Base-by-base conservation (phyloP, 768 basidiomycete species). In the Cubamyces lactineus region DNA sequence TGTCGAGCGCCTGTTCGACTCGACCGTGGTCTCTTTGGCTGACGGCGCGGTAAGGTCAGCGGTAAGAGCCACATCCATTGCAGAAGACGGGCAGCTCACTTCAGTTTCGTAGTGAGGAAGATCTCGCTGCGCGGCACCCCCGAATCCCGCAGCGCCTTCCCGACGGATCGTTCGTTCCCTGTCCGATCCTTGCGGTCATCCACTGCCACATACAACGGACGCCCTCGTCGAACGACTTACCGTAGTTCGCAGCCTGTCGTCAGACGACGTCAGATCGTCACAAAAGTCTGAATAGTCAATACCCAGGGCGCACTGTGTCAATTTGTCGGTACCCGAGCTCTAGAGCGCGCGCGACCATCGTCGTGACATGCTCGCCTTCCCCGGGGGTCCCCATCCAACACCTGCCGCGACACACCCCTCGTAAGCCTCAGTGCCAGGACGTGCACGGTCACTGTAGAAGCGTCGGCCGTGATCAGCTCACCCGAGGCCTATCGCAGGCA, bases 71-170 rank as follows among this genome's bases (percentile, higher is more conserved):
- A 21, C 16, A 21, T 12, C 26, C 26, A 13, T 1, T 16, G 15
- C n/a, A 2, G 30, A 42, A 39, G 28, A 13, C 30, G 24, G 11
- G 5, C 30, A 1, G 54, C 66, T 47, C 13, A 79, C 78, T 72
- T 69, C 34, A 84, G 71, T 64, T 85, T 85, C 17, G 84, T 84
- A 6, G 81, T 82, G 12, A 85, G 65, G 68, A 78, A 84, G 41
- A 84, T 72, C 30, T 81, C 75, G 23, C 70, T 71, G 45, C 82
- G 75, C 5, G 81, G 77, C n/a, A 82, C 71, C 0, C 75, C 76
- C 24, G 79, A 80, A 19, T 75, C 79, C 13, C 77, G 72, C 45
- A 86, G 76, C 2, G 79, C 82, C 30, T 68, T 66, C 5, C 83
- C 81, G 23, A 84, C 82, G 12, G 69, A 63, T 63, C 76, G 68